These are phyloP conservation scores for Aspergillus neoniger DNA, from an alignment of 2,329 filamentous ascomycete genomes.

Conservation along the genomic window DNA sequence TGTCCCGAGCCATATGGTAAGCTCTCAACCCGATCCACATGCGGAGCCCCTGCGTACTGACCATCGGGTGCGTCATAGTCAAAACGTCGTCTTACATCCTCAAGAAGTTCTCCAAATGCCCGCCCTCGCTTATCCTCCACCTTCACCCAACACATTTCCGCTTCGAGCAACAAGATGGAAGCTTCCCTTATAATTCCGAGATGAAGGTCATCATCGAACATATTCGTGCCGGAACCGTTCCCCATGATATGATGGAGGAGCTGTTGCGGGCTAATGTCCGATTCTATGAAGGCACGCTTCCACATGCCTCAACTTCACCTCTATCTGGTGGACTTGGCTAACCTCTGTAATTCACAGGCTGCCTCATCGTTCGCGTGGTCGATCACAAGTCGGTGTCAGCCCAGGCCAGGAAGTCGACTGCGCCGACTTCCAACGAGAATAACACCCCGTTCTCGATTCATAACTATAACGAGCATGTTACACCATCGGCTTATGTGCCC, in stretches of 20 bases:
- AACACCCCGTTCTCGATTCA: constrained; percentile 79
- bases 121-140: constrained; percentile 84
- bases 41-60: constrained; percentile 20
- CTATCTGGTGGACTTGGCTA: constrained; percentile 3
- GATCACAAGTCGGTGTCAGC: constrained; percentile 73
- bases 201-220: constrained; percentile 83
- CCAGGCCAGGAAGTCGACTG: constrained; percentile 59
- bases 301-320: background rate
- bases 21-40: constrained; percentile 17
- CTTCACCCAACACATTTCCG: constrained; percentile 83
- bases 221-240: constrained; percentile 72
- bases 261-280: constrained; percentile 69
- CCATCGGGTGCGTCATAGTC: constrained; percentile 52
- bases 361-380: constrained; percentile 90
- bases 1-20: constrained; percentile 50
- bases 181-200: constrained; percentile 87
- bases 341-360: constrained; percentile 49
- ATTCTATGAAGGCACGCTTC: constrained; percentile 76
- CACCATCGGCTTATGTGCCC: constrained; percentile 80
- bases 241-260: constrained; percentile 83
- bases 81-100: constrained; percentile 76
- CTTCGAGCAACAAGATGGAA: constrained; percentile 92
- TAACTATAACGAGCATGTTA: constrained; percentile 86
- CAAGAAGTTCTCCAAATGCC: constrained; percentile 70
- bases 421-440: constrained; percentile 60